Evolutionary conservation across 192 early-diverging fungal species (phyloP).

Genomic region (Coemansia reversa): DNA sequence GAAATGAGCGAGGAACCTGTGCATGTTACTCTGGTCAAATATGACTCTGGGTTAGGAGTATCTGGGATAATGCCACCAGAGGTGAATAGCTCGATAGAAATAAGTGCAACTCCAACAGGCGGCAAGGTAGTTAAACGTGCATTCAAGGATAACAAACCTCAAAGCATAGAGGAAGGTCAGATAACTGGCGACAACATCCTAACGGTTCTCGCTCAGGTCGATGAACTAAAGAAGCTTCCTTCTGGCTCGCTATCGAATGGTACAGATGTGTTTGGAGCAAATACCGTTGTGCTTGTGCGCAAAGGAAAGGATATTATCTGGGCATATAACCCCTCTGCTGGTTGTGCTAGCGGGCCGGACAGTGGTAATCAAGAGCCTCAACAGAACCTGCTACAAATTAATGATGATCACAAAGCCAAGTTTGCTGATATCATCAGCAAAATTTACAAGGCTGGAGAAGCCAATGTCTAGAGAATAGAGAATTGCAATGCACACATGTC

Average conservation of each 20-base stretch:
- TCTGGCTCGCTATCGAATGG: conserved; percentile 10
- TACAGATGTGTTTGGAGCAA: conserved; percentile 42
- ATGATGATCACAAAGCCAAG: conserved; percentile 18
- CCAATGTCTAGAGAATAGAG: conserved; percentile 1
- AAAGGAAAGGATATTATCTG: conserved; percentile 27
- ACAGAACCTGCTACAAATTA: not conserved
- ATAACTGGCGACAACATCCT: conserved; percentile 4
- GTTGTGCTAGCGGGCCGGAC: conserved; percentile 17
- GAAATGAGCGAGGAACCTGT: conserved; percentile 19
- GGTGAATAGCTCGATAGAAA: conserved; percentile 27
- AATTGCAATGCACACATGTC: not conserved
- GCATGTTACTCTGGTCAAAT: conserved; percentile 38
- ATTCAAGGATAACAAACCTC: conserved; percentile 23
- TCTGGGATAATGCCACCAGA: conserved; percentile 46
- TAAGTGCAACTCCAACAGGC: conserved; percentile 15
- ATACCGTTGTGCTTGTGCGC: conserved; percentile 36
- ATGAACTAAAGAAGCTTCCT: conserved; percentile 19
- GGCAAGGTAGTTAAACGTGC: conserved; percentile 23
- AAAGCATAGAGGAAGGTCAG: conserved; percentile 16
- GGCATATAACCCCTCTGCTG: conserved; percentile 34
- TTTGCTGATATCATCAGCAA: conserved; percentile 24
- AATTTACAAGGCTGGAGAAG: conserved; percentile 9
- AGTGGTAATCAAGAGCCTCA: conserved; percentile 15
- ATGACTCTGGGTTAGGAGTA: conserved; percentile 31
- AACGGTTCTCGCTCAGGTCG: conserved; percentile 20